These are phyloP conservation scores for Colletotrichum caudatum DNA, from an alignment of 2,329 filamentous ascomycete species.

Conservation along the genomic window DNA sequence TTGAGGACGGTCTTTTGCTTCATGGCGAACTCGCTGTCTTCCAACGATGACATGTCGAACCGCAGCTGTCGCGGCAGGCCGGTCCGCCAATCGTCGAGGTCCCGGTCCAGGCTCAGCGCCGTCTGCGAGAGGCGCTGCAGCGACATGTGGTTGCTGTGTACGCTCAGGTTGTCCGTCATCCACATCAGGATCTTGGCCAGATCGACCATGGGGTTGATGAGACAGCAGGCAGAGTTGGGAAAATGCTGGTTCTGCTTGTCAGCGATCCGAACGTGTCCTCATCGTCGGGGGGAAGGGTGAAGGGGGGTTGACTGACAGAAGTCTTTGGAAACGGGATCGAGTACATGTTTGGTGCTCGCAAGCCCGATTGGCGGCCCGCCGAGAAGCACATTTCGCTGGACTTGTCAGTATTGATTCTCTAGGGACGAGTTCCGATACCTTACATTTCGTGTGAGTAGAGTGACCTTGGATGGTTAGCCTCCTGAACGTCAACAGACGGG, in stretches of 20 bases:
- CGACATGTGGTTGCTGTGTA: conserved; percentile 33
- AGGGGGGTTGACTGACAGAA: conserved; percentile 9
- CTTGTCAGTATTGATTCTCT: background rate
- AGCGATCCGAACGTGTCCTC: background rate
- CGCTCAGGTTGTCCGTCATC: conserved; percentile 39
- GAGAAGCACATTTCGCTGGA: conserved; percentile 39
- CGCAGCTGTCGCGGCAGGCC: conserved; percentile 23
- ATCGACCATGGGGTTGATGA: conserved; percentile 40
- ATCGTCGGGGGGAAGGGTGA: background rate
- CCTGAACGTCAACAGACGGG: no score
- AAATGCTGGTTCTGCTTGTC: conserved; percentile 6
- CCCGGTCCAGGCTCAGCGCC: conserved; percentile 24
- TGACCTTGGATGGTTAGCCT: conserved; percentile 28
- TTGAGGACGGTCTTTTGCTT: conserved; percentile 37
- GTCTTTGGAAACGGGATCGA: conserved; percentile 36
- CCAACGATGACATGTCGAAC: conserved; percentile 32
- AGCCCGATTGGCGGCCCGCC: conserved; percentile 32
- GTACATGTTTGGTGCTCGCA: conserved; percentile 27
- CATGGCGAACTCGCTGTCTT: conserved; percentile 39
- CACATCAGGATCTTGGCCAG: conserved; percentile 39
- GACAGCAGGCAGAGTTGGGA: conserved; percentile 29
- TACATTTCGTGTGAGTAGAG: conserved; percentile 43
- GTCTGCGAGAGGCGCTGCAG: conserved; percentile 34
- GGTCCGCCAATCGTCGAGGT: conserved; percentile 33
- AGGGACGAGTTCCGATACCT: background rate